Conservation (phyloP, 1,284 basidiomycete genomes). For the Tetrapyrgos nigripes region DNA sequence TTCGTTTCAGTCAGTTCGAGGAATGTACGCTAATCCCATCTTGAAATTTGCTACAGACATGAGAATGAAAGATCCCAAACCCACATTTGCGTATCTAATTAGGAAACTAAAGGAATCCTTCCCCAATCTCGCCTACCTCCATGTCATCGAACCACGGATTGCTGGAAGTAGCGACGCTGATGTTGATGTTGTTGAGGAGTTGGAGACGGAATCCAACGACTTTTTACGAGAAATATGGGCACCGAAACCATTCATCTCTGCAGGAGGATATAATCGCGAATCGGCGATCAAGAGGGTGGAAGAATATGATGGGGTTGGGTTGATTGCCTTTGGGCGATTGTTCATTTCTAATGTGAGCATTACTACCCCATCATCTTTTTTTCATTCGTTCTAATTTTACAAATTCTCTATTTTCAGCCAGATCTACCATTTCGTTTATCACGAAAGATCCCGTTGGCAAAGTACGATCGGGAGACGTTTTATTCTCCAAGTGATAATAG, state of each 20-base stretch:
- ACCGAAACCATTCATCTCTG: constrained; percentile 39
- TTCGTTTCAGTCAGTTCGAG: neutral
- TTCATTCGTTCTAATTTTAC: neutral
- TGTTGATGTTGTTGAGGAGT: constrained; percentile 27
- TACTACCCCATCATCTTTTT: no score
- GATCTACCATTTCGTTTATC: constrained; percentile 49
- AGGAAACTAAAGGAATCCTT: constrained; percentile 26
- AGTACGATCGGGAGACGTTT: constrained; percentile 29
- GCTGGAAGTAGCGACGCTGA: constrained; percentile 20
- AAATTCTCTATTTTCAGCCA: constrained; percentile 34
- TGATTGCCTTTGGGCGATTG: constrained; percentile 38
- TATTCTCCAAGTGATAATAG: constrained; percentile 28
- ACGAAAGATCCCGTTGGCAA: constrained; percentile 27
- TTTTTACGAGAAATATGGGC: constrained; percentile 40
- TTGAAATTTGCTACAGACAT: constrained; percentile 27
- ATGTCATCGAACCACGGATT: constrained; percentile 47
- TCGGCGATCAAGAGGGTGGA: constrained; percentile 39
- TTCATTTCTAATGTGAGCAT: constrained; percentile 12
- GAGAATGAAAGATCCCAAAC: constrained; percentile 44
- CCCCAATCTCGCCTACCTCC: constrained; percentile 55
- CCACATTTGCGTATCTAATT: constrained; percentile 36
- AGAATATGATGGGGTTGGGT: constrained; percentile 39
- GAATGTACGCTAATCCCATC: neutral
- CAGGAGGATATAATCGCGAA: constrained; percentile 44
- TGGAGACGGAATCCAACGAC: constrained; percentile 31